phyloP scores from a whole-genome alignment of 2,329 filamentous ascomycete species.

The Macrophomina pseudophaseolina region DNA sequence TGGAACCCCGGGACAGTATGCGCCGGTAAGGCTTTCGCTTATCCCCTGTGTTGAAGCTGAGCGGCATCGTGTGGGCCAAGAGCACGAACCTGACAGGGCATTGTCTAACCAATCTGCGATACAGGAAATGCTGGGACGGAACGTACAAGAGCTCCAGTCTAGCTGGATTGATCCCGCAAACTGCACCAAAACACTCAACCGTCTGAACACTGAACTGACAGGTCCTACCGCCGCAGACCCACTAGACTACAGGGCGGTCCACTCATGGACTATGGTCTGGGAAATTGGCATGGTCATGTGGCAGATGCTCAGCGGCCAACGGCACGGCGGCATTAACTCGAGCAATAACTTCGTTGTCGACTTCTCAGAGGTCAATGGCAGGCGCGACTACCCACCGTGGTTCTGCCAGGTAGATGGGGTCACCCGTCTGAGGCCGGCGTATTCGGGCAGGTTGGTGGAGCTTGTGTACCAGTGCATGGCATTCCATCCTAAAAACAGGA shows the following conservation, averaged over 20 bases:
- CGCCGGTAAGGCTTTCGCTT: neutral
- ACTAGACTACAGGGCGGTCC: neutral
- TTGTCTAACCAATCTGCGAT: neutral
- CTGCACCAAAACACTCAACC: neutral
- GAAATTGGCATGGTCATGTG: slow-evolving; percentile 5
- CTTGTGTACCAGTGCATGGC: slow-evolving; percentile 8
- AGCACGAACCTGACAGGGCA: neutral
- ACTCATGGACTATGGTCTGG: slow-evolving; percentile 10
- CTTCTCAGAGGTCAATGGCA: neutral
- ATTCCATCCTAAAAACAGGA: neutral
- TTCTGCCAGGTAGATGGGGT: no score
- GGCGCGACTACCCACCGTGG: neutral
- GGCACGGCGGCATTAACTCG: neutral
- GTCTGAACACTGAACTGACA: neutral
- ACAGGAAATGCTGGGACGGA: neutral
- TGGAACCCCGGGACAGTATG: neutral
- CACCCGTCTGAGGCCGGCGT: neutral
- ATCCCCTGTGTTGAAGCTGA: neutral
- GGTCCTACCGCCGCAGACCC: neutral
- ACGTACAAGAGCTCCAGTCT: neutral
- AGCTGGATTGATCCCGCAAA: no score
- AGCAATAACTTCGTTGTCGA: neutral
- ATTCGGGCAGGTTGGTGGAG: slow-evolving; percentile 11
- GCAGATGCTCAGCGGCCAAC: neutral
- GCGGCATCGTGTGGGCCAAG: neutral